These are phyloP conservation scores for Sporothrix sp. DNA, from an alignment of 2,329 filamentous ascomycete genomes.

Conservation along the genomic window DNA sequence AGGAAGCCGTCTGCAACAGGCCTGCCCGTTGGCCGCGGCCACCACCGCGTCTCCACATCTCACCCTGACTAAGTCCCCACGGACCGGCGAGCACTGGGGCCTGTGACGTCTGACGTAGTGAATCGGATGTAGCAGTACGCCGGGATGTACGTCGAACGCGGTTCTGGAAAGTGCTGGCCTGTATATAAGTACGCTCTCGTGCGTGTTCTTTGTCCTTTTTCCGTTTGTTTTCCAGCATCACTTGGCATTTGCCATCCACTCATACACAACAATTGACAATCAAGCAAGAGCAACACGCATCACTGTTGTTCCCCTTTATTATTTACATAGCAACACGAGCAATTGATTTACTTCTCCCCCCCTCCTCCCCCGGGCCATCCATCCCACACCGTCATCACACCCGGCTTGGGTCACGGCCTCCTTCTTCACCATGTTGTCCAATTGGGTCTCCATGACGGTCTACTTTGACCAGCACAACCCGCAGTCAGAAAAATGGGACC, in stretches of 20 bases:
- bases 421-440: not conserved
- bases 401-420: not conserved
- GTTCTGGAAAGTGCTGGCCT: too few relatives aligned
- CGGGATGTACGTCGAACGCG: too few relatives aligned
- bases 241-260: too few relatives aligned
- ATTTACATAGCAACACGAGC: too few relatives aligned
- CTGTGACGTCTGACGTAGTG: not conserved
- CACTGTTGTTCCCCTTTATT: too few relatives aligned
- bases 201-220: too few relatives aligned
- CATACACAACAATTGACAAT: too few relatives aligned
- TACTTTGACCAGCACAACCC: constrained; percentile 15
- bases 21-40: not conserved
- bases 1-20: not conserved
- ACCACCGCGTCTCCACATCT: not conserved
- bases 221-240: too few relatives aligned
- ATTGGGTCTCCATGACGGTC: constrained; percentile 6
- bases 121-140: too few relatives aligned
- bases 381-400: not conserved
- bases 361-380: not conserved
- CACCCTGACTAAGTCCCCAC: not conserved
- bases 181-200: too few relatives aligned
- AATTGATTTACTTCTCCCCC: not conserved
- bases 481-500: constrained; percentile 9
- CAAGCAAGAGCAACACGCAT: too few relatives aligned
- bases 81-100: not conserved